Conservation (phyloP, 495 filamentous ascomycete species). For the Entonaema liquescens region DNA sequence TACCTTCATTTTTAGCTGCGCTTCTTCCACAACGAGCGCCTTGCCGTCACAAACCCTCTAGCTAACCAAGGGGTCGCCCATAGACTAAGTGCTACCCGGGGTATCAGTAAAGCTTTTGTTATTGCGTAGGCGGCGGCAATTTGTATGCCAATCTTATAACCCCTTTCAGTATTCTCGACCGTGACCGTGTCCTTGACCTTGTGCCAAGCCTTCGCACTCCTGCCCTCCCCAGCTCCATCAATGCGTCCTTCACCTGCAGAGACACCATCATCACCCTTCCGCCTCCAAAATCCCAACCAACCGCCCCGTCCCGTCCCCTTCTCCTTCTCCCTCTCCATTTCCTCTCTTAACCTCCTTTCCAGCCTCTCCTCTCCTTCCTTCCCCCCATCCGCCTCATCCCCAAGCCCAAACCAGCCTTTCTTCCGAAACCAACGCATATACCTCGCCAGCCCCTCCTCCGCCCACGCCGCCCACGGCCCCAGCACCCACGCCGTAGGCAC, state of each 20-base stretch:
- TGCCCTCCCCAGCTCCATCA: conserved; percentile 29
- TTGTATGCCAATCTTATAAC: conserved; percentile 66
- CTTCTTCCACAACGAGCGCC: conserved; percentile 37
- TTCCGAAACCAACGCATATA: conserved; percentile 55
- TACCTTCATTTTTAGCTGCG: conserved; percentile 7
- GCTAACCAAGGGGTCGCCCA: conserved; percentile 98
- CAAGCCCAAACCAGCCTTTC: conserved; percentile 61
- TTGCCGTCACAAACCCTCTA: conserved; percentile 64
- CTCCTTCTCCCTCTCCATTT: conserved; percentile 28
- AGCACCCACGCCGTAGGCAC: conserved; percentile 62
- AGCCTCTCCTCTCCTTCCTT: conserved; percentile 24
- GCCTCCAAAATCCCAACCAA: conserved; percentile 22
- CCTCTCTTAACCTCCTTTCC: conserved; percentile 27
- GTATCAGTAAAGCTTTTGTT: conserved; percentile 82
- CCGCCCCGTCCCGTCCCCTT: conserved; percentile 10
- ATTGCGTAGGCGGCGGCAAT: conserved; percentile 89
- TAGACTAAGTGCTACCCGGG: conserved; percentile 77
- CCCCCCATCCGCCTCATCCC: conserved; percentile 30
- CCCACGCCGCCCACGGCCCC: conserved; percentile 50
- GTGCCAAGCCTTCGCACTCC: conserved; percentile 46
- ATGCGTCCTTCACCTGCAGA: background rate
- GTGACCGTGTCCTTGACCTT: conserved; percentile 42
- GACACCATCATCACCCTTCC: conserved; percentile 29
- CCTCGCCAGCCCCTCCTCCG: conserved; percentile 55
- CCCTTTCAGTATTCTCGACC: conserved; percentile 44